A percentile compares a stretch with the other conserved stretches of the same genome.
These are phyloP conservation scores for Xylariaceae sp. DNA, from an alignment of 2,329 filamentous ascomycete genomes.

Conservation along the genomic window DNA sequence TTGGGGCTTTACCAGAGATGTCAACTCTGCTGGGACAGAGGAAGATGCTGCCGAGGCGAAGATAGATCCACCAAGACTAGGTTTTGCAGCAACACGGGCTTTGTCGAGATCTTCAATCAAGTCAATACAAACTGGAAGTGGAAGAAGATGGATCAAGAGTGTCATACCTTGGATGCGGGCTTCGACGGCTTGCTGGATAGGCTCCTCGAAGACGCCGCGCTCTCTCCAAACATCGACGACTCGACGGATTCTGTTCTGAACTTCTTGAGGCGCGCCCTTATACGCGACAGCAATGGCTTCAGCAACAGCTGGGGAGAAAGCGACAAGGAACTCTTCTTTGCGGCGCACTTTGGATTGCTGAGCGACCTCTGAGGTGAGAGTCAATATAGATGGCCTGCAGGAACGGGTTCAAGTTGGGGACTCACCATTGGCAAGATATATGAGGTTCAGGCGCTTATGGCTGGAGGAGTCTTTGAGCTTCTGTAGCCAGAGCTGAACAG, in stretches of 20 bases:
- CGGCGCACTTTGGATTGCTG: conserved; percentile 92
- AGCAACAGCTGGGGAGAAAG: conserved; percentile 86
- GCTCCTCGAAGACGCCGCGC: conserved; percentile 74
- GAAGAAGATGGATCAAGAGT: background rate
- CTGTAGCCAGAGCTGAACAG: conserved; percentile 87
- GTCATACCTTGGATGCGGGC: conserved; percentile 68
- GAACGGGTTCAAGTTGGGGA: conserved; percentile 3
- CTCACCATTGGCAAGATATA: conserved; percentile 93
- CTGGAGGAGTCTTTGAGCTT: conserved; percentile 82
- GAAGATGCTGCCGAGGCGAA: conserved; percentile 53
- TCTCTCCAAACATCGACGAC: conserved; percentile 95
- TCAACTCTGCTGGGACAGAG: conserved; percentile 72
- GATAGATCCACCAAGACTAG: conserved; percentile 58
- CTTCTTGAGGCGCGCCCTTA: conserved; percentile 78
- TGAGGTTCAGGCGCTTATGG: conserved; percentile 79
- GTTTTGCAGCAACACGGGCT: conserved; percentile 48
- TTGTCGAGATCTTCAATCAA: conserved; percentile 56
- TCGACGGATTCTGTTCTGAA: conserved; percentile 81
- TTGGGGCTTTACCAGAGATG: conserved; percentile 69
- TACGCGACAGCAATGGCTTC: conserved; percentile 91
- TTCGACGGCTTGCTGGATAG: conserved; percentile 79
- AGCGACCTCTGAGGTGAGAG: conserved; percentile 66
- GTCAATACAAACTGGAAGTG: conserved; percentile 11
- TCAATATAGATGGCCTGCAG: conserved; percentile 15
- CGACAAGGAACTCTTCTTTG: conserved; percentile 87